Conservation (phyloP, 2,329 filamentous ascomycete genomes). For the Neoscytalidium dimidiatum region DNA sequence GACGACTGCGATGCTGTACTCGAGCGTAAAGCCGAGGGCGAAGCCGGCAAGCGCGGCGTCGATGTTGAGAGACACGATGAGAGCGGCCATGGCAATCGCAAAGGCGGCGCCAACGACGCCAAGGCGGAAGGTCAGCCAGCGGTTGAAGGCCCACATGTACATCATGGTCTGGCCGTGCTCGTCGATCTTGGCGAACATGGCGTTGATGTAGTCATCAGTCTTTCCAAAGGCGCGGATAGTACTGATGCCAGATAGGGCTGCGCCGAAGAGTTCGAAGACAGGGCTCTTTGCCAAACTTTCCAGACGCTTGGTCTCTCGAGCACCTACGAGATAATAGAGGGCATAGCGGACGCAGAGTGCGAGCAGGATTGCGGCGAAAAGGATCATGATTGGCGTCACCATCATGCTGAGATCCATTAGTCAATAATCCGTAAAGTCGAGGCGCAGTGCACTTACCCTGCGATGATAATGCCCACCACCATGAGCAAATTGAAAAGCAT, state of each 20-base stretch:
- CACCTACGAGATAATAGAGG: conserved; percentile 65
- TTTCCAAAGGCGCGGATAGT: conserved; percentile 79
- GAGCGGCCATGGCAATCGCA: conserved; percentile 62
- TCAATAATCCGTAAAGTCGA: not conserved
- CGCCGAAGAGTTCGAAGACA: conserved; percentile 78
- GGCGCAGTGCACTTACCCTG: conserved; percentile 44
- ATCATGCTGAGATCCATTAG: conserved; percentile 12
- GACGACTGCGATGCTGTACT: conserved; percentile 64
- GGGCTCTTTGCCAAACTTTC: conserved; percentile 78
- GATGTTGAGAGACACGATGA: conserved; percentile 65
- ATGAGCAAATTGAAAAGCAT: conserved; percentile 62
- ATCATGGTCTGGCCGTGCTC: conserved; percentile 66
- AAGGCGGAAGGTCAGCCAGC: conserved; percentile 77
- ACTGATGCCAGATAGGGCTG: conserved; percentile 69
- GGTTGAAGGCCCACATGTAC: conserved; percentile 71
- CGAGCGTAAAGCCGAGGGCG: conserved; percentile 70
- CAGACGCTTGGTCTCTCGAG: conserved; percentile 73
- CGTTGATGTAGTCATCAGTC: conserved; percentile 59
- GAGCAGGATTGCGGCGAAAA: conserved; percentile 51
- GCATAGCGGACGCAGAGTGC: conserved; percentile 60
- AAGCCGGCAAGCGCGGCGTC: conserved; percentile 74
- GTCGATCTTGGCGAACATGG: conserved; percentile 70
- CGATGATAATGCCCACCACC: conserved; percentile 66
- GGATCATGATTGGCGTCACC: conserved; percentile 16
- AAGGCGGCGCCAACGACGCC: conserved; percentile 69